Evolutionary conservation across 768 basidiomycete species (phyloP).

Genomic region (Macrolepiota fuliginosa): DNA sequence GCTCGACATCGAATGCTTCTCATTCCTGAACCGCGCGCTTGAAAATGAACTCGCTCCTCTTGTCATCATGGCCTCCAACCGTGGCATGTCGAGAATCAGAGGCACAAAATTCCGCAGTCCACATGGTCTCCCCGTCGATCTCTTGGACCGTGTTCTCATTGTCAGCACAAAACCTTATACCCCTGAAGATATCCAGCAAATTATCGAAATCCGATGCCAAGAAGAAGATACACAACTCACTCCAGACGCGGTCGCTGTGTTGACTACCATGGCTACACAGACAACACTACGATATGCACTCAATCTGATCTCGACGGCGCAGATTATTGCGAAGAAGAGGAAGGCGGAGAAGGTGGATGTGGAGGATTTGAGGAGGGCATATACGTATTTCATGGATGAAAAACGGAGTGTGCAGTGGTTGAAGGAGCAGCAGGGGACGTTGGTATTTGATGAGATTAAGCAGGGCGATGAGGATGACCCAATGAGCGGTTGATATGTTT

Average conservation of each 20-base stretch:
- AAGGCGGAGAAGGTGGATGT: slow-evolving; percentile 81
- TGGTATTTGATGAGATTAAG: slow-evolving; percentile 73
- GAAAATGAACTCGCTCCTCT: slow-evolving; percentile 92
- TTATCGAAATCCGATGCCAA: slow-evolving; percentile 91
- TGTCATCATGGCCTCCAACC: slow-evolving; percentile 98
- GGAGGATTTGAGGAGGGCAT: slow-evolving; percentile 80
- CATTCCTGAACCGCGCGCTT: slow-evolving; percentile 94
- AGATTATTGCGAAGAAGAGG: slow-evolving; percentile 81
- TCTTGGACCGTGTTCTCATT: slow-evolving; percentile 93
- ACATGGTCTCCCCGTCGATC: slow-evolving; percentile 92
- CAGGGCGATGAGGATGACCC: slow-evolving; percentile 29
- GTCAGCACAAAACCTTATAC: slow-evolving; percentile 89
- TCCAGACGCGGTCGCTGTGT: slow-evolving; percentile 67
- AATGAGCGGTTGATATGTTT: not conserved
- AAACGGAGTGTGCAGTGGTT: slow-evolving; percentile 91
- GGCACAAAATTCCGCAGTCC: slow-evolving; percentile 94
- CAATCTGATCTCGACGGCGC: slow-evolving; percentile 91
- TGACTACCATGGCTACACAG: slow-evolving; percentile 85
- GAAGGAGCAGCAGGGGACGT: slow-evolving; percentile 74
- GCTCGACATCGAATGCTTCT: slow-evolving; percentile 99
- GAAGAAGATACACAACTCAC: slow-evolving; percentile 93
- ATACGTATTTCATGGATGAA: slow-evolving; percentile 91
- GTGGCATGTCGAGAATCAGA: slow-evolving; percentile 91
- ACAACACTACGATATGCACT: slow-evolving; percentile 93
- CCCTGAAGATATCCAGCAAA: slow-evolving; percentile 83